Percentiles rank a stretch among this genome's conserved stretches.
Conservation (phyloP, 257 asterid species). For the Fraxinus americana region DNA sequence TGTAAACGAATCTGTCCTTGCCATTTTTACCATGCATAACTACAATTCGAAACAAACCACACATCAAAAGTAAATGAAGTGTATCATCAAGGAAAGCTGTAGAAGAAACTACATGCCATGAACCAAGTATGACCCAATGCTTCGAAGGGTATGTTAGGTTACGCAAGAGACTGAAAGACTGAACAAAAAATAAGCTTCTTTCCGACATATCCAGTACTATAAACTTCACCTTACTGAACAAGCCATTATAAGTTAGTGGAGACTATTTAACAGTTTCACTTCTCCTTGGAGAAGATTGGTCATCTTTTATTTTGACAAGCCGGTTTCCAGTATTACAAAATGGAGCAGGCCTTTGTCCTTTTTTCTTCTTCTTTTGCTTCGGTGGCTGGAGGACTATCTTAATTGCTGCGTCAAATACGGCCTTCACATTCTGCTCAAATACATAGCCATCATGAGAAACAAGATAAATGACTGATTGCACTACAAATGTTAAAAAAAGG, state of each 20-base stretch:
- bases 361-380: slow-evolving; percentile 40
- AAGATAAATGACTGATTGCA: background rate
- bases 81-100: too few species aligned
- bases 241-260: background rate
- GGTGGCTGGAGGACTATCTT: slow-evolving; percentile 58
- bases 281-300: background rate
- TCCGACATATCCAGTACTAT: too few species aligned
- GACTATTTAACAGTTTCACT: background rate
- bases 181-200: background rate
- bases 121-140: background rate
- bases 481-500: too few species aligned
- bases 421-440: slow-evolving; percentile 51
- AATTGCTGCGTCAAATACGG: slow-evolving; percentile 54
- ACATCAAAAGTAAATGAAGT: too few species aligned
- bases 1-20: too few species aligned
- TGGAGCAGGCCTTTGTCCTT: slow-evolving; percentile 38
- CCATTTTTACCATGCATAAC: too few species aligned
- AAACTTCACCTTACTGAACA: background rate
- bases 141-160: background rate
- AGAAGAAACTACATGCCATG: background rate
- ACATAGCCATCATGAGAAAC: slow-evolving; percentile 1
- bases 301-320: background rate
- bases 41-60: too few species aligned
- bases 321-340: slow-evolving; percentile 32
- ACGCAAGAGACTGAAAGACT: background rate